phyloP scores from a whole-genome alignment of 345 rosid species.

The Syzygium oleosum region DNA sequence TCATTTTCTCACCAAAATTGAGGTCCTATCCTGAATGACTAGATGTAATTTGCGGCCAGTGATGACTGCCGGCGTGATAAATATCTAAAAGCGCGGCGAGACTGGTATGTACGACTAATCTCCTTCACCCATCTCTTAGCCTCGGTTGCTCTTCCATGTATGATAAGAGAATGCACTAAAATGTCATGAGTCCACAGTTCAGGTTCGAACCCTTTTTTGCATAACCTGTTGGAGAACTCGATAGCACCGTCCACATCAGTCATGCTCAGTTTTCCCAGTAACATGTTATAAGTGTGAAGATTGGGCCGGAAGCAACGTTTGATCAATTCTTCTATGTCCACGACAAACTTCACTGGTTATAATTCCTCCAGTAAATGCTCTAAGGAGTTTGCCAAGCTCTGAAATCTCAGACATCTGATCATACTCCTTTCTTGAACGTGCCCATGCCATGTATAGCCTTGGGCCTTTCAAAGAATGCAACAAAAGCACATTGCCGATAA shows the following conservation, averaged over 20 bases:
- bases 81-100: background rate
- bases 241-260: conserved; percentile 31
- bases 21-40: background rate
- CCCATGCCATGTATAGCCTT: conserved; percentile 56
- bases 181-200: conserved; percentile 44
- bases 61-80: background rate
- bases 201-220: conserved; percentile 52
- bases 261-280: conserved; percentile 36
- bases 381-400: conserved; percentile 53
- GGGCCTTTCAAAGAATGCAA: conserved; percentile 35
- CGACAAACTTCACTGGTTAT: conserved; percentile 16
- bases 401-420: conserved; percentile 30
- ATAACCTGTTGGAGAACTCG: conserved; percentile 31
- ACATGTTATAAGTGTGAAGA: conserved; percentile 48
- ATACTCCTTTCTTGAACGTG: conserved; percentile 20
- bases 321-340: conserved; percentile 37
- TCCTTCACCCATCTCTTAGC: conserved; percentile 27
- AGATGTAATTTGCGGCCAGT: background rate
- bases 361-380: conserved; percentile 42
- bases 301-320: conserved; percentile 53
- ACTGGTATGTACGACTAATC: conserved; percentile 1
- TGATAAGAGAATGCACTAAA: conserved; percentile 25
- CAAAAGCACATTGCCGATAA: conserved; percentile 66
- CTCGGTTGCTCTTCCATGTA: conserved; percentile 22
- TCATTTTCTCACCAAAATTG: background rate